phyloP scores from a whole-genome alignment of 257 asterid genomes.

The Solanum clarkiae region DNA sequence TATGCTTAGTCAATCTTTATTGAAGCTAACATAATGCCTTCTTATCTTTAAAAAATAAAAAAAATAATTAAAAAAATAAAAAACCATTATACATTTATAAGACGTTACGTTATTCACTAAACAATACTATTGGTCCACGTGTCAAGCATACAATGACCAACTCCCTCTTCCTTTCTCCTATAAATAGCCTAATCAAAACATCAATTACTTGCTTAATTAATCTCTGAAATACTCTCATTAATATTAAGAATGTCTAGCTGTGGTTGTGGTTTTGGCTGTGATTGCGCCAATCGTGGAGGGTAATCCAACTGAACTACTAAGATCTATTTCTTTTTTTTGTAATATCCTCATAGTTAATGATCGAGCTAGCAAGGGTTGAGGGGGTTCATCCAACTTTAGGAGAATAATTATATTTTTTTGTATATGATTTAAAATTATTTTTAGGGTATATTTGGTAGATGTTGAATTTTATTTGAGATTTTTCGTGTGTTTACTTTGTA shows the following conservation, averaged over 20 bases:
- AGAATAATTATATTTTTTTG: too few species aligned
- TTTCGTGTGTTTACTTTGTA: too few species aligned
- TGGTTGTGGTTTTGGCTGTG: conserved; percentile 29
- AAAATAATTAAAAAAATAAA: not conserved
- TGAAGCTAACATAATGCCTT: not conserved
- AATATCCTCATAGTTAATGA: too few species aligned
- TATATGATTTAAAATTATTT: too few species aligned
- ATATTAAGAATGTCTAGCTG: not conserved
- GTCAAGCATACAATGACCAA: not conserved
- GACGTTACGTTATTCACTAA: not conserved
- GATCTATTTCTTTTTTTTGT: not conserved
- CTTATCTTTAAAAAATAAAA: not conserved
- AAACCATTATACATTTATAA: not conserved
- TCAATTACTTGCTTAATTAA: not conserved
- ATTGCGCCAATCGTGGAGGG: conserved; percentile 23
- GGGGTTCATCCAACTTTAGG: too few species aligned
- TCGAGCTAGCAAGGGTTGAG: too few species aligned
- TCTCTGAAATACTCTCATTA: not conserved
- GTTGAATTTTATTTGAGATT: too few species aligned
- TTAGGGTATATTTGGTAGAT: too few species aligned
- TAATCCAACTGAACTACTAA: not conserved
- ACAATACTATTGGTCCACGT: not conserved
- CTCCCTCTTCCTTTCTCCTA: not conserved
- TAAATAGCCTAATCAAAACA: not conserved
- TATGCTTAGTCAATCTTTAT: not conserved